Evolutionary conservation across 257 asterid genomes (phyloP).

Genomic region (Petunia secreta): DNA sequence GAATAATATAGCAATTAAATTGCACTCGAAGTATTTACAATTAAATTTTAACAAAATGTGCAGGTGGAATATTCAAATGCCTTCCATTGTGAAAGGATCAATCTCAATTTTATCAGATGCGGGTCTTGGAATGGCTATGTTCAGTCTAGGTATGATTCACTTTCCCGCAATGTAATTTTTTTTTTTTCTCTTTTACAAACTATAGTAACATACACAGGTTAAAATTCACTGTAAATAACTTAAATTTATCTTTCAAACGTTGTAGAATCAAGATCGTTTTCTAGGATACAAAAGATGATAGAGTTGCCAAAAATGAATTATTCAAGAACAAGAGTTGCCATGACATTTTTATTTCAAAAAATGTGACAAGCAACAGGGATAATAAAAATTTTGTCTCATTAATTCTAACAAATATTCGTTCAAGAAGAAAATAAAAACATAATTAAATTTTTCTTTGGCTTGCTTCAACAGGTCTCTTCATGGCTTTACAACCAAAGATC

Average conservation of each 20-base stretch:
- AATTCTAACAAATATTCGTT: no score
- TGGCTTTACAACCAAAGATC: slow-evolving; percentile 95
- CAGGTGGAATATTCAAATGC: slow-evolving; percentile 95
- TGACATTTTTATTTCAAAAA: no score
- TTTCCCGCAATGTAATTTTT: background rate
- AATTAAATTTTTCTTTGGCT: slow-evolving; percentile 4
- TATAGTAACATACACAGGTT: background rate
- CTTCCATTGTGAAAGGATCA: slow-evolving; percentile 79
- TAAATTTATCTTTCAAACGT: no score
- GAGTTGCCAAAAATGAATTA: no score
- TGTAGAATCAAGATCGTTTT: no score
- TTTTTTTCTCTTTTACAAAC: background rate
- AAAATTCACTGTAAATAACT: no score
- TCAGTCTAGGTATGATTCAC: slow-evolving; percentile 64
- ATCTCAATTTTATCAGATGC: slow-evolving; percentile 90
- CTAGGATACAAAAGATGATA: no score
- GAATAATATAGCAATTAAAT: background rate
- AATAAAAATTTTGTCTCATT: no score
- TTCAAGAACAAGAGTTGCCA: no score
- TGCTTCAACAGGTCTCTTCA: slow-evolving; percentile 57
- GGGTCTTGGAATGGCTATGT: slow-evolving; percentile 99
- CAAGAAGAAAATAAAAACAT: background rate
- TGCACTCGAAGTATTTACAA: background rate
- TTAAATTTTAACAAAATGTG: background rate
- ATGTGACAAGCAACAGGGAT: no score